Conservation (phyloP, 179 eudicot genomes). For the Beta macrorhiza region DNA sequence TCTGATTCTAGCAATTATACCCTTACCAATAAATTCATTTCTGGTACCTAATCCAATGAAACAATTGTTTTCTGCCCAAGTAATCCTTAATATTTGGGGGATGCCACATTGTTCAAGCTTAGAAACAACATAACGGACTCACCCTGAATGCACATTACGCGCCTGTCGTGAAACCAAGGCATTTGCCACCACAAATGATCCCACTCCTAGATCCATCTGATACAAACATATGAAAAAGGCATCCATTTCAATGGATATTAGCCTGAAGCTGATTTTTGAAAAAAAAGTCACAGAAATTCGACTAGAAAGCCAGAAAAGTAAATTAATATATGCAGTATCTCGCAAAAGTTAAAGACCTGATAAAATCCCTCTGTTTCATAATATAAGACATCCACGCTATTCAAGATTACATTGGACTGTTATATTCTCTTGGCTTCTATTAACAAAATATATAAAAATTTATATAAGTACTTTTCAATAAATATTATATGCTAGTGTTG, state of each 20-base stretch:
- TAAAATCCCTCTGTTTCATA: not conserved
- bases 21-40: not conserved
- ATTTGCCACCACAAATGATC: slow-evolving; percentile 86
- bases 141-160: slow-evolving; percentile 67
- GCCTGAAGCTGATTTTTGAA: not conserved
- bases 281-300: not conserved
- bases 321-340: not conserved
- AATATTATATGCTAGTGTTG: no score
- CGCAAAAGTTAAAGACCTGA: not conserved
- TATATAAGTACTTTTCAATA: not conserved
- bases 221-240: not conserved
- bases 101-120: not conserved
- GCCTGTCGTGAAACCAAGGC: slow-evolving; percentile 95
- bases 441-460: not conserved
- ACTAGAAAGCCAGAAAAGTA: not conserved
- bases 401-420: not conserved
- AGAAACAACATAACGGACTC: slow-evolving; percentile 29
- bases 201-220: slow-evolving; percentile 99
- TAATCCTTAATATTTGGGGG: not conserved
- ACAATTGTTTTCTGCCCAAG: not conserved
- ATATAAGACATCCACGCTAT: not conserved
- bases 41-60: not conserved
- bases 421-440: not conserved
- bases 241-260: slow-evolving; percentile 14
- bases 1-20: not conserved